Evolutionary conservation across 1,284 basidiomycete species (phyloP), one percentile per base, ranked within the genome.

Genomic region (Baeospora myosura): DNA sequence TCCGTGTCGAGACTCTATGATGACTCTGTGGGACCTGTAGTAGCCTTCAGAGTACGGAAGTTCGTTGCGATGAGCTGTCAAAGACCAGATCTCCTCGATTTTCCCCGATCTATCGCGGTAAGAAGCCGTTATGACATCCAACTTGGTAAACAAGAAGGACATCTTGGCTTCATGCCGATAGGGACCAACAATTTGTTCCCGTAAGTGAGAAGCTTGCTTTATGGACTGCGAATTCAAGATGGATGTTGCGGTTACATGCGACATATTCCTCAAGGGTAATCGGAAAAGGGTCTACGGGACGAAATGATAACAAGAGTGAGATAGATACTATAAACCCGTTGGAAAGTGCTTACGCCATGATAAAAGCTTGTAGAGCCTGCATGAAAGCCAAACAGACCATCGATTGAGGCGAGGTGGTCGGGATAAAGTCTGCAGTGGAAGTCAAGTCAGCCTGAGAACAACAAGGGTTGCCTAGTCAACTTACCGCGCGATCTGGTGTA

Each of bases 281-380:
- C 67, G 53, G 41, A 74, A 73, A 11, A 76, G 43, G 3, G 72
- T 74, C 73, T 76, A 36, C 3, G 29, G 25, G 14, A 14, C 35
- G 18, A n/a, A n/a, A n/a, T n/a, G n/a, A n/a, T n/a, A n/a, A n/a
- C n/a, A n/a, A n/a, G n/a, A n/a, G n/a, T n/a, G 39, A 33, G 38
- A 12, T 5, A 41, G 10, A 38, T n/a, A 40, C 21, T 43, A 18
- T 17, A 21, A 22, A 26, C 18, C 18, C 6, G 24, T 10, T 4
- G 11, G 42, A 17, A n/a, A 20, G 28, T 6, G 25, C 68, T 41
- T 57, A 72, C 71, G 21, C 66, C 70, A 25, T 59, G 24, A 45
- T 70, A 74, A 4, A 45, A 47, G 3, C 55, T 42, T 3, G 42
- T 38, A 6, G 52, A 38, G 2, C 51, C 41, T 3, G 48, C 18